Base-by-base conservation (phyloP, 2,329 filamentous ascomycete genomes). In the Epichloe amarillans region DNA sequence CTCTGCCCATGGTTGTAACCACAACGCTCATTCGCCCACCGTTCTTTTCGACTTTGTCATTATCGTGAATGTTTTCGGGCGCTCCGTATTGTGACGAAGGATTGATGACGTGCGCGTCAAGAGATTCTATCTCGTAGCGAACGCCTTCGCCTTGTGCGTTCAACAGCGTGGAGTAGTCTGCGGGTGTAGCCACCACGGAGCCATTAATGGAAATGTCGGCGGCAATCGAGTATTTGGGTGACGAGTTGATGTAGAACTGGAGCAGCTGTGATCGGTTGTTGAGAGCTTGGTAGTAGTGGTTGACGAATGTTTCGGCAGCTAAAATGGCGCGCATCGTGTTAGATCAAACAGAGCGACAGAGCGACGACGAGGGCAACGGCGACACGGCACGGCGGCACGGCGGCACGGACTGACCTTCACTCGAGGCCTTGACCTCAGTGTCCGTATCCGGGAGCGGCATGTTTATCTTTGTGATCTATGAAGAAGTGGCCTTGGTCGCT, bases 151-250 rank as follows among this genome's bases (percentile, higher is more conserved):
- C 67, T 52, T 88, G 80, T 5, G 76, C 75, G 52, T 82, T 74
- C 56, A 89, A 85, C 30, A 88, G 75, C 17, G 75, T 74, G 58
- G 84, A 80, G 60, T 89, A 83, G 43, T 82, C 80, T 47, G 72
- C 69, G 0, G 82, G 83, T 51, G 79, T 75, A 36, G 76, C 66
- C 38, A 87, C 70, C 2, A 78, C 67, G 46, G 82, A 81, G 59
- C 89, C 88, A 69, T 95, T 95, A 73, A 89, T 83, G 60, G 81
- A 78, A 60, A 95, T 89, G 62, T 82, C 80, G 48, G 86, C 75
- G 36, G 73, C 71, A n/a, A 76, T 69, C 12, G 64, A 61, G 55
- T 80, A 77, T 53, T 73, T 69, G 11, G 73, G 58, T 23, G 76
- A 77, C 47, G 73, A 67, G 62, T 79, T 77, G 56, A 82, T 70